Evolutionary conservation across 176 grass and related monocot species (phyloP).

Genomic region (Hordeum marinum): DNA sequence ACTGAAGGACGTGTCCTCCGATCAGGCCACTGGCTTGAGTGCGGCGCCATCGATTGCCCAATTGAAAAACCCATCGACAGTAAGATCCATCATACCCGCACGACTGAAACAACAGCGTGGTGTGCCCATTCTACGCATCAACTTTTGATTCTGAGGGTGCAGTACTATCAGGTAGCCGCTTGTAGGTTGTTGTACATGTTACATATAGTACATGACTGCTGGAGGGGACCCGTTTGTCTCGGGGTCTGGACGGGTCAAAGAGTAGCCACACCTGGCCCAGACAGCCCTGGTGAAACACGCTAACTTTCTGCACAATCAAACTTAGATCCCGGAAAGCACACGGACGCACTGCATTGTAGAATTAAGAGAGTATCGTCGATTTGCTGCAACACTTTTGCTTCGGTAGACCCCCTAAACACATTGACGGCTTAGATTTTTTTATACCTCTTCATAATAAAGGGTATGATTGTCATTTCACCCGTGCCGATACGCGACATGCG

Average conservation of each 20-base stretch:
- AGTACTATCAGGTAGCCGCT: background rate
- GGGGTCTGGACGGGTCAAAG: background rate
- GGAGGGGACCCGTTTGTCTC: background rate
- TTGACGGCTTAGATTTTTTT: too few species aligned
- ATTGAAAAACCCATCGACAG: background rate
- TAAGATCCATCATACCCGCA: background rate
- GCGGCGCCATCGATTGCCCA: background rate
- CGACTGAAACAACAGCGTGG: background rate
- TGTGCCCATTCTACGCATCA: background rate
- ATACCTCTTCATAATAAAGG: too few species aligned
- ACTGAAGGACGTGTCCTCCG: background rate
- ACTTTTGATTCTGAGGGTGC: background rate
- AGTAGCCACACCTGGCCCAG: background rate
- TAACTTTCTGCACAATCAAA: constrained; percentile 10
- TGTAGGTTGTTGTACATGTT: background rate
- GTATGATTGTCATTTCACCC: too few species aligned
- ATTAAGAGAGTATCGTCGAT: background rate
- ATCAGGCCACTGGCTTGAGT: background rate
- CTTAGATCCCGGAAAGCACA: too few species aligned
- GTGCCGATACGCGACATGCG: too few species aligned
- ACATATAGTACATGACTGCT: background rate
- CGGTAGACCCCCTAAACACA: too few species aligned
- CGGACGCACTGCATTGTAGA: too few species aligned
- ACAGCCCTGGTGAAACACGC: background rate
- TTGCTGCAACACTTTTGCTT: too few species aligned